These are phyloP conservation scores for Dimargaris verticillata DNA, from an alignment of 192 early-diverging fungal genomes.

Conservation along the genomic window DNA sequence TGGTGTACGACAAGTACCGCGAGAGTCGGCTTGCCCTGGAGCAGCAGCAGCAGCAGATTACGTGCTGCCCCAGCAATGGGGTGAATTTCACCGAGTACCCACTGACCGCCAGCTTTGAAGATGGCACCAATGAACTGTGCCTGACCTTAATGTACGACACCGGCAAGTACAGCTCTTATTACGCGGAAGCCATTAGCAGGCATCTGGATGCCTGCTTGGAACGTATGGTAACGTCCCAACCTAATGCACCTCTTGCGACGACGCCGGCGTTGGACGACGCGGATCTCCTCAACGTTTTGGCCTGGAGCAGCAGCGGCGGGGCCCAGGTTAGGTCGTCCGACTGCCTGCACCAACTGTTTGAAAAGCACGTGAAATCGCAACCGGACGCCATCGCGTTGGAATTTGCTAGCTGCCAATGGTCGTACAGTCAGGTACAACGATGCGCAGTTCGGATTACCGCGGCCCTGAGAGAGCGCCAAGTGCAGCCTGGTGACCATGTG, in stretches of 20 bases:
- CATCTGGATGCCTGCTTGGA: background rate
- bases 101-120: conserved; percentile 4
- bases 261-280: background rate
- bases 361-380: background rate
- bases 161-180: background rate
- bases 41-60: background rate
- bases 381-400: background rate
- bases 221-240: background rate
- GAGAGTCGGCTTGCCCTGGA: background rate
- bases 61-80: background rate
- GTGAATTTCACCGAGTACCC: conserved; percentile 2
- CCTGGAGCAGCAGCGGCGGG: background rate
- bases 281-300: background rate
- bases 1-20: conserved; percentile 2
- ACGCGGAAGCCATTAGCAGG: background rate
- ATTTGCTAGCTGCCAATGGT: background rate
- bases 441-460: background rate
- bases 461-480: background rate
- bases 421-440: no score
- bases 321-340: background rate
- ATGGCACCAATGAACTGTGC: background rate
- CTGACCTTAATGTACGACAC: background rate
- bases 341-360: background rate
- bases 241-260: no score
- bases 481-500: background rate